Conservation (phyloP, 139 green algal species). For the Picochlorum sp. region DNA sequence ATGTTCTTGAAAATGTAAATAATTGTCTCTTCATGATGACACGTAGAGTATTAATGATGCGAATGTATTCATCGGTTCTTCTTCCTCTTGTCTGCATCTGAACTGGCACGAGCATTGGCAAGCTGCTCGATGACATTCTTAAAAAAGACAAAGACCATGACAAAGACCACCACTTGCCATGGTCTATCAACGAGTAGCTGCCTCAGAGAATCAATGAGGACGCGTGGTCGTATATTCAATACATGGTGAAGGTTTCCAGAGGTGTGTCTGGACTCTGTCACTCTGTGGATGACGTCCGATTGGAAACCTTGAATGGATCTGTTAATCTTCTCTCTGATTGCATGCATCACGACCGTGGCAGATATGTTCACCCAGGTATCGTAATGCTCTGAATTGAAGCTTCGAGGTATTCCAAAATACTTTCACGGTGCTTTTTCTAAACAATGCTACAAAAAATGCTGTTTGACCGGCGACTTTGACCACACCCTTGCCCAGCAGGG, state of each 20-base stretch:
- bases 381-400: slow-evolving; percentile 19
- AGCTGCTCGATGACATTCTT: slow-evolving; percentile 52
- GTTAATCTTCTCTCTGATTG: slow-evolving; percentile 48
- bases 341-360: slow-evolving; percentile 10
- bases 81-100: neutral
- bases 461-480: slow-evolving; percentile 54
- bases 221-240: no score
- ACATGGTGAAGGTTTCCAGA: no score
- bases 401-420: slow-evolving; percentile 27
- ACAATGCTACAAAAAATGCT: slow-evolving; percentile 57
- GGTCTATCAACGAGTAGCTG: neutral
- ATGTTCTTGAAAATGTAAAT: no score
- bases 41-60: no score
- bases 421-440: slow-evolving; percentile 49
- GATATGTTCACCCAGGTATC: slow-evolving; percentile 12
- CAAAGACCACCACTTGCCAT: slow-evolving; percentile 29
- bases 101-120: slow-evolving; percentile 35
- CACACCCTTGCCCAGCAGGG: slow-evolving; percentile 74
- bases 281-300: slow-evolving; percentile 32
- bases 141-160: slow-evolving; percentile 47
- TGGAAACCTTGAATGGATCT: slow-evolving; percentile 60
- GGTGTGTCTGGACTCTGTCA: slow-evolving; percentile 12
- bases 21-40: no score
- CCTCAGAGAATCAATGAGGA: no score
- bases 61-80: neutral